phyloP scores from a whole-genome alignment of 257 asterid genomes.

The Solanum bulbocastanum region DNA sequence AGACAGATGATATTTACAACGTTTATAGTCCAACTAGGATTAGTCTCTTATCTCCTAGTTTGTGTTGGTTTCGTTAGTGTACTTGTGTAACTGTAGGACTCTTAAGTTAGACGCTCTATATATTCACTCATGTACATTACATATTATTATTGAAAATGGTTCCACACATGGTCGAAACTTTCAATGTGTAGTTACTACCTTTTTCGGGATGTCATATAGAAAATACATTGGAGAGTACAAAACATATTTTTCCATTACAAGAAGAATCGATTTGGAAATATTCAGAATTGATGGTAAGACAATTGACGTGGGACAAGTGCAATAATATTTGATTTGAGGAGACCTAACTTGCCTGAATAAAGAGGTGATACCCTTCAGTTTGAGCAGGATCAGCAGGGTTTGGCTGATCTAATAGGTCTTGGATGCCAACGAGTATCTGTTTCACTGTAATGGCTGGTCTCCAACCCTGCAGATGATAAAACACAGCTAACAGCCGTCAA shows the following conservation, averaged over 20 bases:
- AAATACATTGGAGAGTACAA: neutral
- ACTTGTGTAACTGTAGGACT: too few species aligned
- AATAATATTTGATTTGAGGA: neutral
- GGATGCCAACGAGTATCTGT: conserved; percentile 24
- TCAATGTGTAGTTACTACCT: neutral
- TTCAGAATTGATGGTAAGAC: neutral
- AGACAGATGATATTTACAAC: too few species aligned
- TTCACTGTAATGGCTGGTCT: conserved; percentile 33
- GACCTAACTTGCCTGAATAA: conserved; percentile 15
- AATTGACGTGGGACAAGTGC: neutral
- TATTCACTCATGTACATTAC: too few species aligned
- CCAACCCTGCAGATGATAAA: conserved; percentile 6
- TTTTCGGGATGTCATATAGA: neutral
- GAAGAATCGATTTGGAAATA: neutral
- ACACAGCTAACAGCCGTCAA: neutral
- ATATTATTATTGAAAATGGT: too few species aligned
- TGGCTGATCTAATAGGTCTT: conserved; percentile 20
- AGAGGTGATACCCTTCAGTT: conserved; percentile 31
- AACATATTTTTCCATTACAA: neutral
- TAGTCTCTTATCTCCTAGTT: too few species aligned
- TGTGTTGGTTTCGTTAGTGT: too few species aligned
- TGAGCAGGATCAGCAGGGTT: conserved; percentile 27
- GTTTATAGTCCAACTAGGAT: too few species aligned
- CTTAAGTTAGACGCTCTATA: too few species aligned
- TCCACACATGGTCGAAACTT: neutral